A percentile compares a stretch with the other conserved stretches of the same genome.
Conservation (phyloP, 495 filamentous ascomycete genomes). For the Daldinia loculata region DNA sequence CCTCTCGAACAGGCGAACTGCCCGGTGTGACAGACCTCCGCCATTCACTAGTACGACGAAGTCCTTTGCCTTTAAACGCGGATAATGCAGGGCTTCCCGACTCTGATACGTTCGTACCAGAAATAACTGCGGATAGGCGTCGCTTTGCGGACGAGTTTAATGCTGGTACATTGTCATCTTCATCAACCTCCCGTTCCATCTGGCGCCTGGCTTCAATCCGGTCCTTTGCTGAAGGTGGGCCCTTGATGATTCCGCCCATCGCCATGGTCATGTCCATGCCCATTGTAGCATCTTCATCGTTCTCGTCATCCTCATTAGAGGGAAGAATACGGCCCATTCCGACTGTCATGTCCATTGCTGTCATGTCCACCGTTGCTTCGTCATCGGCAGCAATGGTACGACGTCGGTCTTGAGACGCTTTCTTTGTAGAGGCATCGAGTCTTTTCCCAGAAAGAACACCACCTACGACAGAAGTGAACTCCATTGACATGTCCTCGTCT, state of each 20-base stretch:
- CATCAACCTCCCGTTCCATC: conserved; percentile 68
- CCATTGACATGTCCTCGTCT: conserved; percentile 82
- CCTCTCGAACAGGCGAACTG: conserved; percentile 43
- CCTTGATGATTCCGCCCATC: conserved; percentile 63
- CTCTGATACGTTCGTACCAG: conserved; percentile 62
- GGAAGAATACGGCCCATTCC: conserved; percentile 74
- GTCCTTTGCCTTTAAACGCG: conserved; percentile 61
- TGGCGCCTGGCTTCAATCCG: conserved; percentile 63
- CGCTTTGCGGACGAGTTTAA: conserved; percentile 54
- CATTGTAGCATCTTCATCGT: conserved; percentile 61
- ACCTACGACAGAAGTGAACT: conserved; percentile 78
- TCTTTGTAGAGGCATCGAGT: conserved; percentile 28
- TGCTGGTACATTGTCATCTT: conserved; percentile 64
- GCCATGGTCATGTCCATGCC: conserved; percentile 69
- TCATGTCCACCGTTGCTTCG: conserved; percentile 72
- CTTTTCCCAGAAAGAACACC: conserved; percentile 62
- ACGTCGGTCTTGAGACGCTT: conserved; percentile 37
- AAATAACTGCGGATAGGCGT: conserved; percentile 48
- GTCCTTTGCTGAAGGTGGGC: conserved; percentile 41
- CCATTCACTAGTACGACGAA: conserved; percentile 60
- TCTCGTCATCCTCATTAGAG: conserved; percentile 47
- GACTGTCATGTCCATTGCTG: conserved; percentile 79
- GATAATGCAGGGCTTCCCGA: conserved; percentile 67
- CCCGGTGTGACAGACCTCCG: conserved; percentile 56
- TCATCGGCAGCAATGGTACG: conserved; percentile 47